Evolutionary conservation across 495 filamentous ascomycete genomes (phyloP), one percentile per base, ranked within the genome.

Genomic region (Endocarpon pusillum): DNA sequence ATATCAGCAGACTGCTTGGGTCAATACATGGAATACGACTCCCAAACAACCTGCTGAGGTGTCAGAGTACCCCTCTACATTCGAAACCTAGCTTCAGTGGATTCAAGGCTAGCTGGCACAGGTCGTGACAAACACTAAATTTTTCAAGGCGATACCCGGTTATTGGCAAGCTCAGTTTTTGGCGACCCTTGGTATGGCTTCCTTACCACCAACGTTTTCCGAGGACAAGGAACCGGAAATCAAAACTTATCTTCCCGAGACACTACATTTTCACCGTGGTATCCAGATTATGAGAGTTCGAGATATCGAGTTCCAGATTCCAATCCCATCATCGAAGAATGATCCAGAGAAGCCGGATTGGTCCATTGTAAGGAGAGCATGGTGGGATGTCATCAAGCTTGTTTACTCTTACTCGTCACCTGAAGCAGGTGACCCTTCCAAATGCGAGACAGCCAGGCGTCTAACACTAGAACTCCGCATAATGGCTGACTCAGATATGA

Each of bases 201-300:
- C 50, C 10, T 48, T 66, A 2, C 64, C 62, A 3, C 55, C 59
- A 17, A 49, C 45, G 8, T 21, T 52, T n/a, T 42, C 42, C 32
- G 48, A 52, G 19, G 43, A 45, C 23, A 16, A 39, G 7, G 45
- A 46, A 8, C 35, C 46, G 0, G 42, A 49, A 1, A 53, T 58
- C 41, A 64, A 61, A 36, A 61, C 57, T 2, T 43, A 53, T 5
- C 49, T 70, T 1, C 56, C 60, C 4, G 54, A 70, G 38, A 66
- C 56, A 5, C 39, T 69, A 28, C 66, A 70, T 35, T 69, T 68
- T 49, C 58, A 59, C 1, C 58, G 66, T 7, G 66, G 61, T 5
- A 48, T 66, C 11, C 66, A 69, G 39, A 70, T 68, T 37, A 59
- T 63, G 49, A 46, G 63, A 2, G 63, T 68, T n/a, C 51, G 59